Percentiles rank a stretch among this genome's conserved stretches.
These are phyloP conservation scores for Komagataella ulmi DNA, from an alignment of 805 yeast species.

Conservation along the genomic window DNA sequence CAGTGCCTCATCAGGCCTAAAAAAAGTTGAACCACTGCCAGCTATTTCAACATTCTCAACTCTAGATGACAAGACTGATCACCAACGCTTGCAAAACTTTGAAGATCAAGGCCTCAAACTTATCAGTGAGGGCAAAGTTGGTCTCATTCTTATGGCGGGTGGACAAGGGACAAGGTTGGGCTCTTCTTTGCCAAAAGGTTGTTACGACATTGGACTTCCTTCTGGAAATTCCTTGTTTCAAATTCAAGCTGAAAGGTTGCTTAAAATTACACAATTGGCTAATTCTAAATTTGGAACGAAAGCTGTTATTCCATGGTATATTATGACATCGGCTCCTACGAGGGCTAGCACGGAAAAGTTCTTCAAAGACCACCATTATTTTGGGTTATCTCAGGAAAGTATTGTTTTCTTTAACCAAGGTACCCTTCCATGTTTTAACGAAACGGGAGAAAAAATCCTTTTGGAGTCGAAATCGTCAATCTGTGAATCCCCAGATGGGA, in stretches of 20 bases:
- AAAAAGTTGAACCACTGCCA: constrained; percentile 37
- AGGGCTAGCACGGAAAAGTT: constrained; percentile 59
- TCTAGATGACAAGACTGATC: constrained; percentile 15
- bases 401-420: constrained; percentile 88
- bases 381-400: constrained; percentile 53
- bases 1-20: constrained; percentile 9
- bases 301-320: constrained; percentile 59
- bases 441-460: constrained; percentile 58
- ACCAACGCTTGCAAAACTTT: constrained; percentile 17
- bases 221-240: constrained; percentile 78
- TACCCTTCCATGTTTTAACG: constrained; percentile 76
- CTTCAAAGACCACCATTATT: constrained; percentile 47
- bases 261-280: constrained; percentile 48
- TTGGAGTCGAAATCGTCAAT: constrained; percentile 40
- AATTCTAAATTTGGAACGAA: constrained; percentile 11
- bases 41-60: constrained; percentile 37
- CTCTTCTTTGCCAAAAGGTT: constrained; percentile 84
- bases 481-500: constrained; percentile 92
- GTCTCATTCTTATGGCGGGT: constrained; percentile 89
- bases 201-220: constrained; percentile 78
- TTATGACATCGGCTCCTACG: constrained; percentile 93
- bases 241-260: constrained; percentile 80
- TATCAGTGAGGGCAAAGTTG: constrained; percentile 63
- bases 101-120: constrained; percentile 46
- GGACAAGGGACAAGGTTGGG: constrained; percentile 98